Base-by-base conservation (phyloP, 78 protist species). In the Dictyostelium purpureum region DNA sequence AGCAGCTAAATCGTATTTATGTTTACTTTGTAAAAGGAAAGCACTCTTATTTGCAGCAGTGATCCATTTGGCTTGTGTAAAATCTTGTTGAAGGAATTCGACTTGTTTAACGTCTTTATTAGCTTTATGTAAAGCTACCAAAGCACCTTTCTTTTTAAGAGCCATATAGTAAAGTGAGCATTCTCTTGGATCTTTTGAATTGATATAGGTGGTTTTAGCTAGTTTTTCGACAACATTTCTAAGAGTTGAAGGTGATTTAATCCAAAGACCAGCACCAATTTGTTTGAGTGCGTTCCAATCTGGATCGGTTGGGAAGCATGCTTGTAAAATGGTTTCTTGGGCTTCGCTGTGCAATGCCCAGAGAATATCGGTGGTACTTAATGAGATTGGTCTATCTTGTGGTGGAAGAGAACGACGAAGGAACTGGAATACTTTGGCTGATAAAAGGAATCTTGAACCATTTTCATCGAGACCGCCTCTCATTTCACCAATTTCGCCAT, bases 201-300 rank as follows among this genome's bases (percentile, higher is more conserved):
- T 21, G 0, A 51, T 52, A 24, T 69, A 89, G 12, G 79, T 79
- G 0, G 94, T 70, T 37, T 78, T 89, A 1, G 94, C 87, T 18
- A 89, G 69, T 21, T 75, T 76, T 18, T 89, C 94, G 12, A 89
- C 54, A 0, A 77, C 78, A 21, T 24, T 37, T 37, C 45, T 79
- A 21, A 89, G 51, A 11, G 88, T 89, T 21, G 45, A 59, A 42
- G 87, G 87, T 14, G 61, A 38, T 33, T 89, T 67, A 26, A 89
- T 89, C 94, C 94, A 89, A 4, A 79, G 73, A 51, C 94, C 94
- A 11, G 88, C 89, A 6, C 94, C 94, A 43, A 89, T 33, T 35
- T 79, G 81, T 37, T 47, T 38, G 1, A 73, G 40, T 1, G 54
- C 80, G 0, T 75, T 80, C 94, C 94, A 89, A 26, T 54, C 70